Conservation (phyloP, 805 yeast genomes). For the Starmerella davenportii region DNA sequence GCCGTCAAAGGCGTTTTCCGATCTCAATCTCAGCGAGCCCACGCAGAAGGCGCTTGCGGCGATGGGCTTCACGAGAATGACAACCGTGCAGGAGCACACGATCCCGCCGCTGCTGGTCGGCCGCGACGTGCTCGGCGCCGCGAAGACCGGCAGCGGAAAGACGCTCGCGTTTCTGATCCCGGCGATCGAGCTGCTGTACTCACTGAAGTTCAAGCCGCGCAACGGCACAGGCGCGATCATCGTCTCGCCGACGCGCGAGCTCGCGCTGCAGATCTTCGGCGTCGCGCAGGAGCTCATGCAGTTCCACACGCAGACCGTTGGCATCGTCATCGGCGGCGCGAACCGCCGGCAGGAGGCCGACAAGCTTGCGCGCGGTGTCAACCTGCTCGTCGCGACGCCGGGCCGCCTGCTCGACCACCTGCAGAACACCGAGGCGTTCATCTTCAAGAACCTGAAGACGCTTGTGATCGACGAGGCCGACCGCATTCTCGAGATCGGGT, state of each 20-base stretch:
- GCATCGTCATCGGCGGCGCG: conserved; percentile 96
- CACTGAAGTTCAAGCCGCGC: conserved; percentile 87
- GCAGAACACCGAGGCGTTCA: conserved; percentile 86
- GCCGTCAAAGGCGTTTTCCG: conserved; percentile 26
- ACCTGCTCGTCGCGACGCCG: conserved; percentile 87
- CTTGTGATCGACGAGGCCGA: conserved; percentile 96
- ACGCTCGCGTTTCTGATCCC: conserved; percentile 91
- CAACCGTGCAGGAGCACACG: conserved; percentile 86
- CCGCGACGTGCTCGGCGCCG: conserved; percentile 96
- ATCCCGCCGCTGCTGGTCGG: conserved; percentile 95
- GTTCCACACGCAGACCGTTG: conserved; percentile 79
- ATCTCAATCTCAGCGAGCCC: conserved; percentile 56
- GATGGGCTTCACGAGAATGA: conserved; percentile 87
- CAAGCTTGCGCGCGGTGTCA: conserved; percentile 83
- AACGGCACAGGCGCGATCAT: conserved; percentile 96
- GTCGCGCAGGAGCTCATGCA: conserved; percentile 91
- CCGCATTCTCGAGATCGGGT: conserved; percentile 90
- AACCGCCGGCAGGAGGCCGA: conserved; percentile 96
- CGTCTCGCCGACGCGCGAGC: conserved; percentile 92
- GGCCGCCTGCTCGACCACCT: conserved; percentile 92
- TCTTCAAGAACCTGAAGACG: conserved; percentile 86
- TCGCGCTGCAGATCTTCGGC: conserved; percentile 93
- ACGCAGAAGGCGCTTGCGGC: conserved; percentile 63
- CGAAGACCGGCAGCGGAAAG: conserved; percentile 97
- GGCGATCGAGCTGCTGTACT: conserved; percentile 79